Evolutionary conservation across 148 eudicot species (phyloP), one percentile per base, ranked within the genome.

Genomic region (Spergularia bocconei): DNA sequence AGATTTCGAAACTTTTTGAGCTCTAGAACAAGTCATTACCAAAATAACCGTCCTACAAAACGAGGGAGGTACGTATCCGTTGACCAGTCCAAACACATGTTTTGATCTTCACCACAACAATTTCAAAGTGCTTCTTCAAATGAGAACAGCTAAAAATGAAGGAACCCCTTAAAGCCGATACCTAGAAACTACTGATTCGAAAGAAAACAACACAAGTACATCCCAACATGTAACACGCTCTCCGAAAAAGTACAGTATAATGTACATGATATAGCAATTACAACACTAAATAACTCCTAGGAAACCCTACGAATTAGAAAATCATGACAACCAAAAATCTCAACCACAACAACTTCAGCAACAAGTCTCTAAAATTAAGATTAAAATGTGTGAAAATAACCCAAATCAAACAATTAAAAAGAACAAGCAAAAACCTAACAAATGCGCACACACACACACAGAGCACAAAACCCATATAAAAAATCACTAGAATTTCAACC

Each of bases 361-460:
- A 14, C 13, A 50, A 47, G 15, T 9, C 23, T 44, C 21, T 11
- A 61, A 20, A 52, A 51, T 51, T 53, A 23, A 1, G 25, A 23
- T 23, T 23, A 23, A 23, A 23, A 23, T 23, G 25, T 23, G 25
- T 23, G 58, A 52, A 25, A 55, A 6, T 41, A 10, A 50, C 4
- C 54, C 72, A 75, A 80, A 50, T 62, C 61, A 70, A 75, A 48
- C 50, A 70, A 66, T 48, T 33, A 61, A 11, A 53, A 70, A 19
- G 20, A 62, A 53, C 11, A 41, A 39, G 44, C 7, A 47, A 56
- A 52, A 52, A 13, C 41, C 41, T 13, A 12, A 36, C 0, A 68
- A 33, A 39, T 50, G 47, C 58, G 51, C 21, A 23, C 60, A 41
- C 25, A 23, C 25, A 23, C 25, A 23, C 25, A 51, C 10, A 60